These are phyloP conservation scores for Aspergillus fumigatus DNA, from an alignment of 2,329 filamentous ascomycete genomes.

Conservation along the genomic window DNA sequence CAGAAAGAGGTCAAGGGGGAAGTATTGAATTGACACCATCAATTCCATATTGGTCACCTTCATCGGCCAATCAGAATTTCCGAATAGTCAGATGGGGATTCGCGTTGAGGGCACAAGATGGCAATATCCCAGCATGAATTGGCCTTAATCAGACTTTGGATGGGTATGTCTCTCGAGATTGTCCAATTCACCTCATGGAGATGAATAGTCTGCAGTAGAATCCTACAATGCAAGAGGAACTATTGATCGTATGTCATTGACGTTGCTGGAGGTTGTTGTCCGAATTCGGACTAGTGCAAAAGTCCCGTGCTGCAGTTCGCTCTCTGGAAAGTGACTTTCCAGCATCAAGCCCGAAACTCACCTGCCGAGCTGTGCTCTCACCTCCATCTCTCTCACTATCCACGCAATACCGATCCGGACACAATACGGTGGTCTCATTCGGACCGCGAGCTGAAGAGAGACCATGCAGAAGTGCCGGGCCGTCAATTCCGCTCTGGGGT, in stretches of 20 bases:
- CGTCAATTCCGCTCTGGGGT: slow-evolving; percentile 38
- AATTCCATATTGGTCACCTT: neutral
- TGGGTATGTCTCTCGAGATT: neutral
- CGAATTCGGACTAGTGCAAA: slow-evolving; percentile 29
- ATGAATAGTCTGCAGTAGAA: neutral
- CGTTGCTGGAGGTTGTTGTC: slow-evolving; percentile 7
- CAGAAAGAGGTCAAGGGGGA: neutral
- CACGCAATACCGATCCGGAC: slow-evolving; percentile 16
- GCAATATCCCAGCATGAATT: neutral
- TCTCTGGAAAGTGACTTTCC: slow-evolving; percentile 18
- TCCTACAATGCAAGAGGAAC: neutral
- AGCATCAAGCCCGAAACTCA: slow-evolving; percentile 18
- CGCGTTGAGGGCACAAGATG: neutral
- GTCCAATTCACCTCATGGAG: neutral
- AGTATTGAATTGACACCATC: neutral
- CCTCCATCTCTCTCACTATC: slow-evolving; percentile 20
- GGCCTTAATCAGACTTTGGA: neutral
- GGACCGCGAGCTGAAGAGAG: slow-evolving; percentile 26
- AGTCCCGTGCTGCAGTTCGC: slow-evolving; percentile 27
- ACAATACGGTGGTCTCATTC: slow-evolving; percentile 23
- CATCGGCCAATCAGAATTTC: slow-evolving; percentile 15
- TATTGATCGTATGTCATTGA: neutral
- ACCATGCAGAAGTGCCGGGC: slow-evolving; percentile 45
- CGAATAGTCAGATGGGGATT: slow-evolving; percentile 21
- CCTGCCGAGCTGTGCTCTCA: slow-evolving; percentile 26